These are phyloP conservation scores for Trichosporon asahii DNA, from an alignment of 1,284 basidiomycete genomes.

Conservation along the genomic window DNA sequence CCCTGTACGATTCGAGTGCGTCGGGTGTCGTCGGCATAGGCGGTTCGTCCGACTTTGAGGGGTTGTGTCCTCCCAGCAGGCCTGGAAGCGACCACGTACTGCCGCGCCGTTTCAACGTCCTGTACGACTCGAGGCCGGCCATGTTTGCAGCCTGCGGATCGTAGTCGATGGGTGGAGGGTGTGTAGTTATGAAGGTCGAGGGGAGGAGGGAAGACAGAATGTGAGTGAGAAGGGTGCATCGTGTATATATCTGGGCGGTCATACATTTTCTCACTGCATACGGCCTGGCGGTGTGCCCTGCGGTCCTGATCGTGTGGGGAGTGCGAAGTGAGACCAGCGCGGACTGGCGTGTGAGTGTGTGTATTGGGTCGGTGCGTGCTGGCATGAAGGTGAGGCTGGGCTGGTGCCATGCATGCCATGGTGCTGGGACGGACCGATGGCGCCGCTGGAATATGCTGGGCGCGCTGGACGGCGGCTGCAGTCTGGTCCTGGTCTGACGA, in stretches of 20 bases:
- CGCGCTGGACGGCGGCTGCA: neutral
- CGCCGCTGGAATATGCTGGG: constrained; percentile 2
- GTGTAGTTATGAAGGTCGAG: neutral
- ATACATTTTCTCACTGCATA: neutral
- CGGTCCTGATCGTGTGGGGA: neutral
- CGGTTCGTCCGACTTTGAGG: neutral
- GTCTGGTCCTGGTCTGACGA: neutral
- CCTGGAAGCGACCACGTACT: constrained; percentile 1
- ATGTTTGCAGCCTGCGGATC: neutral
- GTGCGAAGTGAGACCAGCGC: neutral
- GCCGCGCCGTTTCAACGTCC: neutral
- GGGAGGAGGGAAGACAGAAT: neutral
- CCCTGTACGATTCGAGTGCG: neutral
- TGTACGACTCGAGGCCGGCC: neutral
- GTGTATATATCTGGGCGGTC: neutral
- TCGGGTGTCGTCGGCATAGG: constrained; percentile 1
- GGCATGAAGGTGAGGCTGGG: neutral
- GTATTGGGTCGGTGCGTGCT: neutral
- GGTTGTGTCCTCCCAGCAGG: neutral
- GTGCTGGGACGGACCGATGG: neutral
- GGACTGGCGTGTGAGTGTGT: neutral
- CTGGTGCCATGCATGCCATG: neutral
- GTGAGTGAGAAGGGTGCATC: neutral
- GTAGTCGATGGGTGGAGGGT: neutral
- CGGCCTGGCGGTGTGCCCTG: neutral